Evolutionary conservation across 345 rosid species (phyloP).

Genomic region (Eucalyptus cladocalyx): DNA sequence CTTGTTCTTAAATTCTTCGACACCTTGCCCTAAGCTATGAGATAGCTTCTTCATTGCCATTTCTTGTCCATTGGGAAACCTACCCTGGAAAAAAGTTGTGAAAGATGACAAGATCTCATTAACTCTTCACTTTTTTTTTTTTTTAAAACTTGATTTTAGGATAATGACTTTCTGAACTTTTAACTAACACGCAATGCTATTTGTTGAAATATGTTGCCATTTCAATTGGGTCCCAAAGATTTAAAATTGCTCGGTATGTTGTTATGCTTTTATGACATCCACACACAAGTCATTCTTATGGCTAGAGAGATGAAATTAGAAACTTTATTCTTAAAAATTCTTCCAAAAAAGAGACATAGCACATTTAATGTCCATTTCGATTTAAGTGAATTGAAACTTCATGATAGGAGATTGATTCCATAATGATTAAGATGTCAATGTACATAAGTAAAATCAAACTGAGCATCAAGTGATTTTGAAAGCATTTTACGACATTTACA

Average conservation of each 20-base stretch:
- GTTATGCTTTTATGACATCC: no score
- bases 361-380: neutral
- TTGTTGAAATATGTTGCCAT: no score
- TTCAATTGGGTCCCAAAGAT: neutral
- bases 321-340: neutral
- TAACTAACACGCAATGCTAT: neutral
- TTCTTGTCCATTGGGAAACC: conserved; percentile 23
- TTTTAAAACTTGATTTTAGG: neutral
- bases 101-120: neutral
- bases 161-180: neutral
- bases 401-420: neutral
- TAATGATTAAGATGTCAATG: neutral
- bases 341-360: neutral
- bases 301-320: neutral
- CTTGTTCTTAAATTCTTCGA: conserved; percentile 20
- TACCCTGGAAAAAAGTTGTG: neutral
- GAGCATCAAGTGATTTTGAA: neutral
- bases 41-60: conserved; percentile 15
- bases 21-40: conserved; percentile 8
- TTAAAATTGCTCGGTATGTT: no score
- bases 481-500: neutral
- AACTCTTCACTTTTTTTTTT: neutral
- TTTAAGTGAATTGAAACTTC: neutral
- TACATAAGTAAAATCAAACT: neutral
- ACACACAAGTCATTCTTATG: neutral